Base-by-base conservation (phyloP, 2,329 filamentous ascomycete genomes). In the Colletotrichum echinochloae region DNA sequence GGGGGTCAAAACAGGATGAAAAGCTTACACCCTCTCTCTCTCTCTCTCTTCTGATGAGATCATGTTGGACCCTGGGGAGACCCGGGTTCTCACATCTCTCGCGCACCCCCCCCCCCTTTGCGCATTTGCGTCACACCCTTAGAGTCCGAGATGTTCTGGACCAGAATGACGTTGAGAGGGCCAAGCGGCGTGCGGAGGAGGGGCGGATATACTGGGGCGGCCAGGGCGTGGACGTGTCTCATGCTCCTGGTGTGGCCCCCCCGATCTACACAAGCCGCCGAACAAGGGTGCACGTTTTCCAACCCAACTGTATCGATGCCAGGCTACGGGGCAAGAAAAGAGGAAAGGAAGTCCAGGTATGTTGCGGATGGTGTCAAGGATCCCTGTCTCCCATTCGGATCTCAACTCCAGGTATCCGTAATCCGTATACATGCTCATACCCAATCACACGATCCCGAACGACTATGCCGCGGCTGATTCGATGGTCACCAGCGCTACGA, bases 151-250 rank as follows among this genome's bases (percentile, higher is more conserved):
- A 51, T 55, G 68, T 67, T 69, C 69, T 71, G 66, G 69, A 71
- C 66, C 70, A 68, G 23, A 63, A 76, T 78, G 77, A 78, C 75
- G 76, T 78, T 76, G 76, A 77, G 44, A 63, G 67, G 67, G 67
- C 64, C 67, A 70, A 70, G 67, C 67, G 64, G 64, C 63, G 60
- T 70, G 67, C 52, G 37, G 60, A 55, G 60, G 60, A 57, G 48
- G 64, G 56, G 67, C 56, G 67, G 56, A 52, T 66, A 66, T 26
- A 61, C 56, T 57, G 67, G 67, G 67, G 63, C 67, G 30, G 63
- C 56, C 60, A 64, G 57, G 67, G 67, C 64, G 30, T 67, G 64
- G 67, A 26, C 64, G 23, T 70, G 64, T 67, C 64, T 67, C 64
- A 67, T 67, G 51, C 64, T 48, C 44, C 55, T 65, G 57, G 41